Base-by-base conservation (phyloP, 495 filamentous ascomycete species). In the Trichoderma reesei region DNA sequence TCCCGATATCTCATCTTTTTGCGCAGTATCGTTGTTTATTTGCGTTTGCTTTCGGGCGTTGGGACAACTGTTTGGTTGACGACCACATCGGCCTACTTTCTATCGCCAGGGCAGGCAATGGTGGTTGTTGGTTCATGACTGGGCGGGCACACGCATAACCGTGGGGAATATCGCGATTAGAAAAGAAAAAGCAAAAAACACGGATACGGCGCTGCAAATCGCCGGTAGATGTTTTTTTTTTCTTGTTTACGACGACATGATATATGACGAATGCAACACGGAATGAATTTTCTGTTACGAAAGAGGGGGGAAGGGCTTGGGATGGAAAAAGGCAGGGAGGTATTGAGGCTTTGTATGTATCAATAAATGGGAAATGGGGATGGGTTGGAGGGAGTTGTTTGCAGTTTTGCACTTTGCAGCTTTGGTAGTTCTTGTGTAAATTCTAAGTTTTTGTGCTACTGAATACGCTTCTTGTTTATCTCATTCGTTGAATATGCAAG, bases 161-260 rank as follows among this genome's bases (percentile, higher is more conserved):
- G 31, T 42, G 16, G 7, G 54, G 33, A 10, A 54, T 37, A 51
- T 39, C 60, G 60, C 36, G 36, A 61, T 39, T 33, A 33, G 54
- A 42, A 54, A 33, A 64, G 44, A 64, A 64, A 64, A 64, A n/a
- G n/a, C n/a, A n/a, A n/a, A n/a, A n/a, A n/a, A n/a, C n/a, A 54
- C 62, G 54, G 62, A 18, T 38, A 37, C 54, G 46, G 46, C n/a
- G 42, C 18, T n/a, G 41, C 62, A 54, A 38, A 54, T n/a, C 38
- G 31, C 36, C 62, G 38, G 20, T 64, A 54, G 62, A 36, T n/a
- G n/a, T n/a, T n/a, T n/a, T n/a, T n/a, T n/a, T n/a, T n/a, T n/a
- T n/a, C 14, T 48, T 41, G 31, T 18, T 36, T 63, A 44, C 39
- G 51, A 63, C 41, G 41, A 41, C n/a, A 44, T 46, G 37, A 63